Conservation (phyloP, 2,329 filamentous ascomycete genomes). For the Microthyrium microscopicum region DNA sequence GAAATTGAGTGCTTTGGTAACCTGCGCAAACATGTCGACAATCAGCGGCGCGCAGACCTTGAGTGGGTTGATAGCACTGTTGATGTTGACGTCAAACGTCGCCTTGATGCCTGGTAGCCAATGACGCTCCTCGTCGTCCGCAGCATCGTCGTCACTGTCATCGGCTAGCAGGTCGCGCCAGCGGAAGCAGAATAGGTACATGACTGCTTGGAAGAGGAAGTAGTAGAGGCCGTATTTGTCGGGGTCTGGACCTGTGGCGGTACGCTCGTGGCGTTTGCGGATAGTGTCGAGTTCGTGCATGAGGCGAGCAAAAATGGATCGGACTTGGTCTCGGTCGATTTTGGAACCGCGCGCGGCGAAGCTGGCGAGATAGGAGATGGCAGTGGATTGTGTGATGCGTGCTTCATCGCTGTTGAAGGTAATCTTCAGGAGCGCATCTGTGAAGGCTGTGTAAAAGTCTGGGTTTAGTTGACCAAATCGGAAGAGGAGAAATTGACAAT, state of each 20-base stretch:
- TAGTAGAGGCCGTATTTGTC: conserved; percentile 75
- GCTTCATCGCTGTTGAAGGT: conserved; percentile 54
- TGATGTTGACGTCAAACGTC: conserved; percentile 51
- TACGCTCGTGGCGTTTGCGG: conserved; percentile 52
- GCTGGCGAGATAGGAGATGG: conserved; percentile 82
- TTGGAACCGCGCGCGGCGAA: conserved; percentile 84
- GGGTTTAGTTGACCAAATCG: conserved; percentile 80
- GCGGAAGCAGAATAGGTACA: conserved; percentile 96
- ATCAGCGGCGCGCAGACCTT: conserved; percentile 88
- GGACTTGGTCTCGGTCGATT: conserved; percentile 59
- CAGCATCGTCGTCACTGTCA: conserved; percentile 27
- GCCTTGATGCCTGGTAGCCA: conserved; percentile 66
- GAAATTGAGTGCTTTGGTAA: conserved; percentile 71
- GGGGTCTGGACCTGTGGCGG: conserved; percentile 54
- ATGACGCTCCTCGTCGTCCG: conserved; percentile 35
- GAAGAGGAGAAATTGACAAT: conserved; percentile 91
- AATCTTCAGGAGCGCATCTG: conserved; percentile 57
- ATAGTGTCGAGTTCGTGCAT: conserved; percentile 61
- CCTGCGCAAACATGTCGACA: conserved; percentile 77
- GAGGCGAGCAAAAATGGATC: conserved; percentile 65
- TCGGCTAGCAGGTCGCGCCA: conserved; percentile 64
- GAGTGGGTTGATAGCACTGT: conserved; percentile 80
- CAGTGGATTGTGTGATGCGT: conserved; percentile 61
- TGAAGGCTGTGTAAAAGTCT: conserved; percentile 65
- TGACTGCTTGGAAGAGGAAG: conserved; percentile 67